Conservation (phyloP, 2,329 filamentous ascomycete genomes). For the Penicillium corylophilum region DNA sequence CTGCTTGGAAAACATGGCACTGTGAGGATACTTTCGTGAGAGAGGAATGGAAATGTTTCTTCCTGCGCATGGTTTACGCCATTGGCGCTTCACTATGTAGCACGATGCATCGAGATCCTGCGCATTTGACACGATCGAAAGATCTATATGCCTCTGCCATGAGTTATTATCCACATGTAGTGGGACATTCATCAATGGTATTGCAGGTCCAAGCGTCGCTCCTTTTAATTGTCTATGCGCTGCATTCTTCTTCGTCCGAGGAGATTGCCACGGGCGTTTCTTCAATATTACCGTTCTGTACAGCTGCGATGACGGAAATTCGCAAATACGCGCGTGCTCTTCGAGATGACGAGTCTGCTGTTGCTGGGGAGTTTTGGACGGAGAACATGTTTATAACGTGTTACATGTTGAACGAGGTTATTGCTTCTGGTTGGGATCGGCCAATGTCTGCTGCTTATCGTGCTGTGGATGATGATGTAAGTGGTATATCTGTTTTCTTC, state of each 20-base stretch:
- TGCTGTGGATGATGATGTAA: conserved; percentile 28
- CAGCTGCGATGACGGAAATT: conserved; percentile 26
- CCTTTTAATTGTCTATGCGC: conserved; percentile 27
- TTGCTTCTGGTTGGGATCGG: conserved; percentile 29
- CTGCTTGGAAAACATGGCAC: conserved; percentile 25
- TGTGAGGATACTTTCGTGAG: conserved; percentile 10
- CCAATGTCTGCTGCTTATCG: conserved; percentile 27
- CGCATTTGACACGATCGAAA: conserved; percentile 22
- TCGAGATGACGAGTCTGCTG: conserved; percentile 8
- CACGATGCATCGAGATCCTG: conserved; percentile 20
- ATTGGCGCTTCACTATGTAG: conserved; percentile 28
- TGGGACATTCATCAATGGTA: conserved; percentile 24
- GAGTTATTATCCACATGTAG: conserved; percentile 28
- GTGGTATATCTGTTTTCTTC: not conserved
- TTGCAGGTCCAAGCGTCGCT: conserved; percentile 30
- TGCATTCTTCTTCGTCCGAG: conserved; percentile 28
- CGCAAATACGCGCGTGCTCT: conserved; percentile 17
- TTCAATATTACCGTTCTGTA: conserved; percentile 29
- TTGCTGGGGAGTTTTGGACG: conserved; percentile 14
- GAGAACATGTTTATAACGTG: conserved; percentile 31
- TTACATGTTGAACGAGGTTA: conserved; percentile 31
- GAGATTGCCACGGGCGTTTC: conserved; percentile 26
- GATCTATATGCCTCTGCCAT: conserved; percentile 26
- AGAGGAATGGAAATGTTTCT: conserved; percentile 25
- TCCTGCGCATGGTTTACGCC: conserved; percentile 29